phyloP scores from a whole-genome alignment of 345 rosid genomes.

The Citrus australasica region DNA sequence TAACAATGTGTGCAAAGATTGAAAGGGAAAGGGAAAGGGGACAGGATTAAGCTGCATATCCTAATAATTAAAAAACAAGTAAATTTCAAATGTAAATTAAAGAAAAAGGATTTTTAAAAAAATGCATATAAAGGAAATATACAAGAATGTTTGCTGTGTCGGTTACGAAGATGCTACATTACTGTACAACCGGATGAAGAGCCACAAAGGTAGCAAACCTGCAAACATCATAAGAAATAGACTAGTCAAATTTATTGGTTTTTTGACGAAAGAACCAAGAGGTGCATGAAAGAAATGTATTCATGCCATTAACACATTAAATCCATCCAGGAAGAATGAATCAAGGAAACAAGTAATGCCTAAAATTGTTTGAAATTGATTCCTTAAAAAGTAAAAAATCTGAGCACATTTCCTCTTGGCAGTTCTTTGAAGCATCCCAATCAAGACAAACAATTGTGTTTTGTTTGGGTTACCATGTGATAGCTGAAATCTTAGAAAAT shows the following conservation, averaged over 20 bases:
- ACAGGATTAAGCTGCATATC: not conserved
- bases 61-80: not conserved
- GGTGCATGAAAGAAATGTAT: not conserved
- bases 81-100: not conserved
- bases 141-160: conserved; percentile 24
- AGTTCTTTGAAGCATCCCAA: not conserved
- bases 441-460: not conserved
- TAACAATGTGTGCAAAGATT: not conserved
- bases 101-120: too few species aligned
- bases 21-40: not conserved
- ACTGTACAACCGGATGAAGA: conserved; percentile 33
- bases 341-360: not conserved
- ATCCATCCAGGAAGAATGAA: not conserved
- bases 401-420: not conserved
- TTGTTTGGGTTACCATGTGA: not conserved
- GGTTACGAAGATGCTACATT: conserved; percentile 13
- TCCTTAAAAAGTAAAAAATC: not conserved
- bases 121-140: conserved; percentile 1
- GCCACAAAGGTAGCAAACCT: conserved; percentile 28
- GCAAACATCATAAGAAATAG: conserved; percentile 5
- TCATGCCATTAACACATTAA: not conserved
- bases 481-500: not conserved
- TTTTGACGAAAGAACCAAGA: not conserved
- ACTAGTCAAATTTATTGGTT: not conserved
- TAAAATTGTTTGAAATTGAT: not conserved